A percentile compares a stretch with the other conserved stretches of the same genome.
Conservation (phyloP, 441 rosid genomes). For the Eugenia klotzschiana region DNA sequence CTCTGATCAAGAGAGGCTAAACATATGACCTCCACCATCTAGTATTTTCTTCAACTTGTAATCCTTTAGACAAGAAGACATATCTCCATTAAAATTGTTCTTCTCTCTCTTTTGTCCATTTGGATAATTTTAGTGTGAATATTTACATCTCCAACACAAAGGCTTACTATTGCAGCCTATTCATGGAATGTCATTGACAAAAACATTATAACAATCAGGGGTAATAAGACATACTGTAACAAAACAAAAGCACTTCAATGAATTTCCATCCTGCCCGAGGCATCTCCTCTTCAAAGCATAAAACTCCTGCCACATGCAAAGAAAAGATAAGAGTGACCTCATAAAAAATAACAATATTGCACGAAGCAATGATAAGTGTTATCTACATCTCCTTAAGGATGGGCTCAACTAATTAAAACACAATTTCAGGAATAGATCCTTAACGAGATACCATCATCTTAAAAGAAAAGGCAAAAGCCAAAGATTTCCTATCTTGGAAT, state of each 20-base stretch:
- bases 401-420: neutral
- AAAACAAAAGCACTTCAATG: slow-evolving; percentile 5
- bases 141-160: neutral
- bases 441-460: neutral
- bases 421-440: neutral
- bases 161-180: neutral
- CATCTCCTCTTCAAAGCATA: slow-evolving; percentile 12
- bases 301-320: slow-evolving; percentile 2
- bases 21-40: neutral
- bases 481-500: neutral
- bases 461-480: neutral
- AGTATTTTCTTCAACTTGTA: neutral
- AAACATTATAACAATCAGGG: neutral
- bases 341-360: neutral
- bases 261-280: slow-evolving; percentile 7
- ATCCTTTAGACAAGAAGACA: neutral
- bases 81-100: neutral
- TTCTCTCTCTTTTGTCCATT: neutral
- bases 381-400: neutral
- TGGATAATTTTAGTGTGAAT: neutral
- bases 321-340: neutral
- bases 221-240: neutral
- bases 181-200: neutral
- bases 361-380: neutral
- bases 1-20: neutral